Percentiles rank a stretch among this genome's conserved stretches.
Conservation (phyloP, 2,329 filamentous ascomycete species). For the Chalara sp. region DNA sequence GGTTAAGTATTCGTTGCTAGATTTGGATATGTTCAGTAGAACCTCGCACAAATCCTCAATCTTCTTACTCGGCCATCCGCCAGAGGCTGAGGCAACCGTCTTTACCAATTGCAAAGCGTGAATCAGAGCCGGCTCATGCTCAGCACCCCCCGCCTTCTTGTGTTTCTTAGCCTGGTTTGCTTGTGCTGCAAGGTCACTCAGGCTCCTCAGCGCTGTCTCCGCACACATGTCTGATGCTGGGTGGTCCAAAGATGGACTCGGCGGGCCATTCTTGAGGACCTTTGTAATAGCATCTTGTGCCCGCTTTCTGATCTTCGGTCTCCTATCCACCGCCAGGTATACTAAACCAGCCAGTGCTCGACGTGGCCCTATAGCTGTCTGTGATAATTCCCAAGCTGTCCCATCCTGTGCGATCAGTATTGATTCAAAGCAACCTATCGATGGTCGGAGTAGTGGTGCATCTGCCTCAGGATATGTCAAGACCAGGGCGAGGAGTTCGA, state of each 20-base stretch:
- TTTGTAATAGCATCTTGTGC: slow-evolving; percentile 83
- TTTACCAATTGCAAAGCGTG: slow-evolving; percentile 91
- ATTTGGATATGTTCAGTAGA: slow-evolving; percentile 79
- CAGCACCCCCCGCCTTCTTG: slow-evolving; percentile 49
- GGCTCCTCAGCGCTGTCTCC: slow-evolving; percentile 75
- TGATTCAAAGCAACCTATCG: slow-evolving; percentile 91
- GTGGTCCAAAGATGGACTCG: slow-evolving; percentile 87
- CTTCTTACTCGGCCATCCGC: slow-evolving; percentile 94
- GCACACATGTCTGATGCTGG: slow-evolving; percentile 95
- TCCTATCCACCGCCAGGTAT: slow-evolving; percentile 74
- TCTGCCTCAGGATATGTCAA: slow-evolving; percentile 76
- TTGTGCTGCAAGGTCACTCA: slow-evolving; percentile 66
- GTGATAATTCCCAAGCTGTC: slow-evolving; percentile 78
- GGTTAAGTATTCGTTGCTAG: slow-evolving; percentile 90
- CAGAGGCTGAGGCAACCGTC: slow-evolving; percentile 76
- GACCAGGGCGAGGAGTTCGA: slow-evolving; percentile 77
- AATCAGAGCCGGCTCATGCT: slow-evolving; percentile 77
- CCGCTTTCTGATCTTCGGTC: slow-evolving; percentile 90
- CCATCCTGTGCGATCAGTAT: slow-evolving; percentile 84
- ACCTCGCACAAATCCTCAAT: slow-evolving; percentile 89
- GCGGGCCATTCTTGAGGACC: slow-evolving; percentile 77
- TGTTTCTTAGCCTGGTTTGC: slow-evolving; percentile 60
- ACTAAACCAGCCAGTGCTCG: slow-evolving; percentile 82
- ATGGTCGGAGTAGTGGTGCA: slow-evolving; percentile 76
- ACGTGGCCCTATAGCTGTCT: slow-evolving; percentile 77